Base-by-base conservation (phyloP, 345 rosid genomes). In the Punica granatum region DNA sequence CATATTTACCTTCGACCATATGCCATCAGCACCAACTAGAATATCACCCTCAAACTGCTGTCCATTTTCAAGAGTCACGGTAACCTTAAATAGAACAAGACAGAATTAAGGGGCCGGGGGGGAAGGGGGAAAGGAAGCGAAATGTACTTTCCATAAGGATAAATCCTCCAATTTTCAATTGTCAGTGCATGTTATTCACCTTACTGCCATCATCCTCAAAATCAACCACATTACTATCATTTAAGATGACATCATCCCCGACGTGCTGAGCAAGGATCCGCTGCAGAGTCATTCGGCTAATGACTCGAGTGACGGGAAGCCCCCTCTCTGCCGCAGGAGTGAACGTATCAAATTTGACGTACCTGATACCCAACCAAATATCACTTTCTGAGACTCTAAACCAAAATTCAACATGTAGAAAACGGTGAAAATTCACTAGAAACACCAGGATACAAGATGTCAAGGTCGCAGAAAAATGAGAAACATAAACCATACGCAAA, bases 21-120 rank as follows among this genome's bases (percentile, higher is more conserved):
- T 94, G 64, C 99, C 99, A 80, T 94, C 97, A 56, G 96, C 96
- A 69, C 96, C 97, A 65, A 94, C 89, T 54, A 91, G 90, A 69
- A 94, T 76, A 79, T 94, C 97, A 56, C 99, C 99, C 69, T 85
- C 85, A 67, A 69, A 85, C 0, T 73, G 75, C 36, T 85, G 74
- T 37, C 96, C 99, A 77, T 88, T 85, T 81, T 91, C 96, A 19
- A 94, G 90, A 65, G 70, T 75, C 70, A 85, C 99, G 3, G 87
- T 78, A 8, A 94, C 94, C 99, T 93, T 78, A 60, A 32, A 39
- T 8, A 72, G 65, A 81, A 66, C 31, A 72, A 71, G 73, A 42
- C 60, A 67, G 42, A 64, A 33, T 37, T 39, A 60, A 49, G 43
- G 37, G 39, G n/a, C n/a, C n/a, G n/a, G n/a, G n/a, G n/a, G n/a